phyloP scores from a whole-genome alignment of 2,329 filamentous ascomycete species.

The Aspergillus felis region DNA sequence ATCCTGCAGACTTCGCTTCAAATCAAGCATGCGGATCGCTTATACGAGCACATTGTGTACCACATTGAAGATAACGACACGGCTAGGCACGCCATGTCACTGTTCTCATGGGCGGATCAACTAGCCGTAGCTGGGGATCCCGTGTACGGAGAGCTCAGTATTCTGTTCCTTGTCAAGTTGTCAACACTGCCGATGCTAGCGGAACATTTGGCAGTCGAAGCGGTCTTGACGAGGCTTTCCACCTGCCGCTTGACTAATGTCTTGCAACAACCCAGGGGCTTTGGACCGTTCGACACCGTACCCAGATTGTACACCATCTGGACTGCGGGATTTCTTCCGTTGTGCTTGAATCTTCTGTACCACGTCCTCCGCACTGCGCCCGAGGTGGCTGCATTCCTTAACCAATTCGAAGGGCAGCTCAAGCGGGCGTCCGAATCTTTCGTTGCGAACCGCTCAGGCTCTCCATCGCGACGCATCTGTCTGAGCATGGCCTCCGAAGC shows the following conservation, averaged over 20 bases:
- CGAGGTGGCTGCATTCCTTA: conserved; percentile 82
- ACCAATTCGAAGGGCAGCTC: conserved; percentile 80
- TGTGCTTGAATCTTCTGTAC: conserved; percentile 83
- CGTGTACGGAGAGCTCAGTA: conserved; percentile 86
- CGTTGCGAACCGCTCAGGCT: conserved; percentile 44
- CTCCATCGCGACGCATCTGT: conserved; percentile 61
- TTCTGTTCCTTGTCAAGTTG: conserved; percentile 83
- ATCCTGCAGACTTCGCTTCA: conserved; percentile 80
- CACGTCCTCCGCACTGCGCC: conserved; percentile 75
- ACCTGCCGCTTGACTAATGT: conserved; percentile 75
- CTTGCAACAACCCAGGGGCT: conserved; percentile 63
- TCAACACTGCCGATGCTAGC: conserved; percentile 77
- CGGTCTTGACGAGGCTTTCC: conserved; percentile 72
- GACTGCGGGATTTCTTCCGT: conserved; percentile 79
- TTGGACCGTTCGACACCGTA: conserved; percentile 74
- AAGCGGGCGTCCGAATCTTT: conserved; percentile 68
- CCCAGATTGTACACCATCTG: conserved; percentile 83
- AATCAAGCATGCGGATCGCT: conserved; percentile 70
- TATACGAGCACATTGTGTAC: conserved; percentile 66
- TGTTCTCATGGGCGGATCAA: conserved; percentile 92
- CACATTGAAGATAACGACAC: conserved; percentile 65
- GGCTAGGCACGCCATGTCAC: conserved; percentile 73
- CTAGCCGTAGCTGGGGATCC: conserved; percentile 76
- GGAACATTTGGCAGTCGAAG: conserved; percentile 85
- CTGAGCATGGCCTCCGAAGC: conserved; percentile 71